phyloP scores from a whole-genome alignment of 2,329 filamentous ascomycete genomes.

The Pyrenophora tritici-repentis region DNA sequence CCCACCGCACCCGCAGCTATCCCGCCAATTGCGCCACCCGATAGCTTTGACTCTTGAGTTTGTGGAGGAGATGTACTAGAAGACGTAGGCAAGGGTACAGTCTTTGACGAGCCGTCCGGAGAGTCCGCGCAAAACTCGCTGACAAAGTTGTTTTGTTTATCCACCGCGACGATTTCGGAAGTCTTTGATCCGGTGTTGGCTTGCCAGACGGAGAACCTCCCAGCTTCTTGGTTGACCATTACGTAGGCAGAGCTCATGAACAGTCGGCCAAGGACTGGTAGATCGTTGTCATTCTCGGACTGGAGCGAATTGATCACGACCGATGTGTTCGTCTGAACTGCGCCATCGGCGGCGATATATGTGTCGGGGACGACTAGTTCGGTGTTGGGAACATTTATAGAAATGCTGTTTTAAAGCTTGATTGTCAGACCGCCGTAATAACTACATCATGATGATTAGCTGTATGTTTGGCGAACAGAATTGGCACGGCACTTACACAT shows the following conservation, averaged over 20 bases:
- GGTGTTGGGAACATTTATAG: conserved; percentile 21
- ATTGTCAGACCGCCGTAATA: conserved; percentile 27
- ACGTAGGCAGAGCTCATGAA: conserved; percentile 25
- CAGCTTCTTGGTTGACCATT: conserved; percentile 26
- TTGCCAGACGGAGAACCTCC: conserved; percentile 19
- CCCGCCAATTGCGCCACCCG: conserved; percentile 22
- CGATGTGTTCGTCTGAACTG: conserved; percentile 12
- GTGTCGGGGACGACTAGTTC: conserved; percentile 22
- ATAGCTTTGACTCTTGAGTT: conserved; percentile 8
- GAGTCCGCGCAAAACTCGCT: conserved; percentile 15
- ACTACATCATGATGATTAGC: conserved; percentile 12
- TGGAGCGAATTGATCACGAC: conserved; percentile 22
- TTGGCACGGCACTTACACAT: conserved; percentile 15
- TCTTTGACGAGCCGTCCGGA: not conserved
- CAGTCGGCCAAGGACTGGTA: conserved; percentile 22
- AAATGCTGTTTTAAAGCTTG: conserved; percentile 18
- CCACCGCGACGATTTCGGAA: conserved; percentile 13
- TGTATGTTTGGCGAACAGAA: not conserved
- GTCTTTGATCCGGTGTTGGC: conserved; percentile 11
- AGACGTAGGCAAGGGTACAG: conserved; percentile 7
- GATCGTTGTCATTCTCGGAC: conserved; percentile 15
- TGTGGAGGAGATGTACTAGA: conserved; percentile 5
- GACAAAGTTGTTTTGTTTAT: conserved; percentile 15
- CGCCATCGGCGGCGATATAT: conserved; percentile 16
- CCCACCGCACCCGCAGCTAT: conserved; percentile 22